A percentile compares a stretch with the other conserved stretches of the same genome.
Conservation (phyloP, 441 rosid species). For the Breynia disticha region DNA sequence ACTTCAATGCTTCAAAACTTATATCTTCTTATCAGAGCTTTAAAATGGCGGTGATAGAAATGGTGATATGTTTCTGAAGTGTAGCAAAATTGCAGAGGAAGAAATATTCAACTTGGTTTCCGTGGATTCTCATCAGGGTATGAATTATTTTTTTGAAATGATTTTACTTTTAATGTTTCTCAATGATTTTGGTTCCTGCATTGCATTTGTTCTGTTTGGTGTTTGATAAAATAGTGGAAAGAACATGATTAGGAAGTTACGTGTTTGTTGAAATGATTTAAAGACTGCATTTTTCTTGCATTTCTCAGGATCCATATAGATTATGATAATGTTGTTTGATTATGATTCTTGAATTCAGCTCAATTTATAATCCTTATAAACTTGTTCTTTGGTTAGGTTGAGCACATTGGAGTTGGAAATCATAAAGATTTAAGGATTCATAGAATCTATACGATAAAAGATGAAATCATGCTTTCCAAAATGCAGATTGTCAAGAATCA, state of each 20-base stretch:
- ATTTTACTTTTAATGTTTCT: background rate
- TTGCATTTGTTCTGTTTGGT: no score
- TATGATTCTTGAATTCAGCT: constrained; percentile 1
- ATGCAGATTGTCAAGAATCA: constrained; percentile 40
- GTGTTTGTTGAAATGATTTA: background rate
- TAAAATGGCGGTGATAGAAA: background rate
- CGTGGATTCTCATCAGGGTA: constrained; percentile 19
- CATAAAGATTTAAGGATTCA: background rate
- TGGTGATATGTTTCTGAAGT: no score
- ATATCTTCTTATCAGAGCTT: background rate
- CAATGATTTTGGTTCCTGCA: no score
- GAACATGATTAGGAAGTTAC: no score
- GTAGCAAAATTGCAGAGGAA: constrained; percentile 2
- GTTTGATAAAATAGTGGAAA: no score
- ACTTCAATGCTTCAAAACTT: constrained; percentile 7
- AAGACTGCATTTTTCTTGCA: constrained; percentile 2
- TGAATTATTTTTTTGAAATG: constrained; percentile 6
- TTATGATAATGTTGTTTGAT: background rate
- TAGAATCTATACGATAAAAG: constrained; percentile 4
- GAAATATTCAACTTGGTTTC: constrained; percentile 9
- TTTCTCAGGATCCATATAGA: constrained; percentile 12
- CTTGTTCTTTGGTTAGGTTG: constrained; percentile 14
- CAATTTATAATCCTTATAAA: background rate
- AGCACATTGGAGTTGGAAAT: background rate
- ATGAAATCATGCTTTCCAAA: constrained; percentile 45